A percentile compares a stretch with the other conserved stretches of the same genome.
Conservation (phyloP, 148 eudicot species). For the Silene conica region DNA sequence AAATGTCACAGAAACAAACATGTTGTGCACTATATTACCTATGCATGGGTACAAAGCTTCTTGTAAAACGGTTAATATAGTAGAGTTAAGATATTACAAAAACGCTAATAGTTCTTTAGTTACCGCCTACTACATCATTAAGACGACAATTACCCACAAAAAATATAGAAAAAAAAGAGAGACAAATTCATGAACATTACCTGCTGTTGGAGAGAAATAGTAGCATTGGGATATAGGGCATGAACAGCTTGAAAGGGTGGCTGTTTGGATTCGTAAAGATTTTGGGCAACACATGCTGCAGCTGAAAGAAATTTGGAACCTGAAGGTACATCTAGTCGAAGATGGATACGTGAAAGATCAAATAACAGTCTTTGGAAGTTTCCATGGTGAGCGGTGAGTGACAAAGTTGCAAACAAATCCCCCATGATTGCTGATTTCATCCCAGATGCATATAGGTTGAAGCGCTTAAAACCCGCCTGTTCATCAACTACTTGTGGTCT, state of each 20-base stretch:
- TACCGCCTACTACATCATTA: neutral
- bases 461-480: conserved; percentile 33
- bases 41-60: too few species aligned
- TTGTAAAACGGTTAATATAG: too few species aligned
- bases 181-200: conserved; percentile 24
- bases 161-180: neutral
- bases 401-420: conserved; percentile 56
- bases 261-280: conserved; percentile 46
- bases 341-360: conserved; percentile 68
- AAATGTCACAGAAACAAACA: too few species aligned
- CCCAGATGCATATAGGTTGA: conserved; percentile 40
- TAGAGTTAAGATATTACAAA: too few species aligned
- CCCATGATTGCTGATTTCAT: conserved; percentile 51
- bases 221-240: conserved; percentile 53
- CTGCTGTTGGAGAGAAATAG: conserved; percentile 86
- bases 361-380: conserved; percentile 64
- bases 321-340: conserved; percentile 68
- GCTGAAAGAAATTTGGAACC: conserved; percentile 69
- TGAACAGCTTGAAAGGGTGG: conserved; percentile 56
- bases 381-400: conserved; percentile 78
- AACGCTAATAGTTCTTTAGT: neutral
- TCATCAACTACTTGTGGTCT: conserved; percentile 35
- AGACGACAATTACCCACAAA: neutral
- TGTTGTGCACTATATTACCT: too few species aligned
- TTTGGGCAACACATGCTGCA: conserved; percentile 47